Percentiles rank a stretch among this genome's conserved stretches.
phyloP scores from a whole-genome alignment of 2,329 filamentous ascomycete species.

The Gaeumannomyces sp. region DNA sequence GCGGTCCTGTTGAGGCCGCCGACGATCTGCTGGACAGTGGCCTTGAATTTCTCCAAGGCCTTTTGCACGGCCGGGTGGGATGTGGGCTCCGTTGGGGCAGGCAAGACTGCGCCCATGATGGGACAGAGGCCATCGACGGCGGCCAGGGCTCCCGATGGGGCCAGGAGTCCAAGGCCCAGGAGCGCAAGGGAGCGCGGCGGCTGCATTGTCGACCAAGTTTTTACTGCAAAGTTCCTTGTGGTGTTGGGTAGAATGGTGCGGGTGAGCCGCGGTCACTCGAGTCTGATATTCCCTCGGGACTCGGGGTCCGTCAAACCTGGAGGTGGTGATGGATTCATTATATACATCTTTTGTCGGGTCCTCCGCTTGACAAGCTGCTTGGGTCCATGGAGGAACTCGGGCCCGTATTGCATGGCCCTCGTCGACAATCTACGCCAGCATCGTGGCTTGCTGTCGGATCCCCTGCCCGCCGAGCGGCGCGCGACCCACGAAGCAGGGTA shows the following conservation, averaged over 20 bases:
- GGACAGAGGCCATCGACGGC: slow-evolving; percentile 9
- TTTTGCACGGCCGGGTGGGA: not conserved
- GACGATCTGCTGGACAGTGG: not conserved
- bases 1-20: slow-evolving; percentile 15
- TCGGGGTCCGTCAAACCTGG: not conserved
- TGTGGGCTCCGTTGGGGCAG: not conserved
- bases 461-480: too few species aligned
- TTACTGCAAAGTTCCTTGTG: not conserved
- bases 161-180: not conserved
- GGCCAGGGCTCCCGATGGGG: not conserved
- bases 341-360: not conserved
- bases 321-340: not conserved
- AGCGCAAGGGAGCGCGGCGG: not conserved
- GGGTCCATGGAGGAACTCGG: not conserved
- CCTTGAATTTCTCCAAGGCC: not conserved
- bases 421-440: not conserved
- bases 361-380: not conserved
- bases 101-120: slow-evolving; percentile 5
- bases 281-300: not conserved
- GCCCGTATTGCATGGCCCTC: not conserved
- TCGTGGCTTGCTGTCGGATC: not conserved
- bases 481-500: not conserved
- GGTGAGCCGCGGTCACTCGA: not conserved
- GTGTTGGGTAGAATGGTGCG: too few species aligned
- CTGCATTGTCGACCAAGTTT: not conserved